phyloP scores from a whole-genome alignment of 1,284 basidiomycete genomes.

The Coriolopsis trogii region DNA sequence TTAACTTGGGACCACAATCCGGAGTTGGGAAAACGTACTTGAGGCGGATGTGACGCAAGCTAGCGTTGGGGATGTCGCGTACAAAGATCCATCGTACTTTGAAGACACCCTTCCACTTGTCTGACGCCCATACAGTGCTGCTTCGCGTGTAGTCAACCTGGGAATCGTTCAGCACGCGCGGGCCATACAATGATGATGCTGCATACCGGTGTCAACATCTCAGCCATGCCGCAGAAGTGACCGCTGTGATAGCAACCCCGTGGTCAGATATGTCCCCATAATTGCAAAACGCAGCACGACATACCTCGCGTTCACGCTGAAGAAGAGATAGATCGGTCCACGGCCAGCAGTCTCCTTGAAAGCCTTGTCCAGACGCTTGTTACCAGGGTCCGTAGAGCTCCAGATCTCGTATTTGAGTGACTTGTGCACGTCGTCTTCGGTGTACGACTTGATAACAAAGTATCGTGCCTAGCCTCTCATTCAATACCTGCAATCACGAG shows the following conservation, averaged over 20 bases:
- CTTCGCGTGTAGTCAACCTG: slow-evolving; percentile 83
- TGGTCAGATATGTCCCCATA: slow-evolving; percentile 8
- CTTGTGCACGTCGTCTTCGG: slow-evolving; percentile 97
- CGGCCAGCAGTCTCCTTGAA: slow-evolving; percentile 87
- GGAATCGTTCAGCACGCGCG: neutral
- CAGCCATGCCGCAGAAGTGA: slow-evolving; percentile 96
- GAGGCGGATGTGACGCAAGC: slow-evolving; percentile 81
- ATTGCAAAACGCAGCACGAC: neutral
- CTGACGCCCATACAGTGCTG: slow-evolving; percentile 95
- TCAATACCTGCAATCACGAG: slow-evolving; percentile 9
- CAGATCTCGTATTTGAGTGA: slow-evolving; percentile 96
- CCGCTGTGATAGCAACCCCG: slow-evolving; percentile 51
- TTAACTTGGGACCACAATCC: slow-evolving; percentile 8
- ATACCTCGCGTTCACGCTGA: slow-evolving; percentile 91
- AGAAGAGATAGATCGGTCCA: slow-evolving; percentile 94
- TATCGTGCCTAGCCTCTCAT: slow-evolving; percentile 67
- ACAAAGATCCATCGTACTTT: slow-evolving; percentile 96
- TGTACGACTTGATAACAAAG: slow-evolving; percentile 98
- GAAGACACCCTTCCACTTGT: slow-evolving; percentile 98
- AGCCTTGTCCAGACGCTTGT: slow-evolving; percentile 93
- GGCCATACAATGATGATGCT: neutral
- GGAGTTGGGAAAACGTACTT: slow-evolving; percentile 52
- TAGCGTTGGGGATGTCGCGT: slow-evolving; percentile 89
- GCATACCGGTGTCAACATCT: slow-evolving; percentile 86
- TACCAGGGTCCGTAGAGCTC: slow-evolving; percentile 95